Percentiles rank a stretch among this genome's conserved stretches.
Conservation (phyloP, 495 filamentous ascomycete genomes). For the Talaromyces adpressus region DNA sequence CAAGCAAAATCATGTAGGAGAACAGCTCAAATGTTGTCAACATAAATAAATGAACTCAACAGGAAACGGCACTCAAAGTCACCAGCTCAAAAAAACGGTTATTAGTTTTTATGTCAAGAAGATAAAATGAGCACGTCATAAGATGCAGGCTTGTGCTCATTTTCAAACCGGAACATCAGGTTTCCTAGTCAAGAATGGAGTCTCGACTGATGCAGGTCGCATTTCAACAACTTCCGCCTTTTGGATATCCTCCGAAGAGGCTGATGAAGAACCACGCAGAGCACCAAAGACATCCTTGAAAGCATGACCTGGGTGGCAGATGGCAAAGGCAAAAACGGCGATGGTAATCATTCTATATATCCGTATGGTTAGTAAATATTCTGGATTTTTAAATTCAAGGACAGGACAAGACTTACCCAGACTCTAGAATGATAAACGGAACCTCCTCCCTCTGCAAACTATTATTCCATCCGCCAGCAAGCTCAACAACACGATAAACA, state of each 20-base stretch:
- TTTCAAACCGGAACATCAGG: background rate
- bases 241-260: background rate
- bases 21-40: no score
- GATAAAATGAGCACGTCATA: background rate
- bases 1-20: background rate
- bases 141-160: background rate
- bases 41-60: background rate
- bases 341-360: background rate
- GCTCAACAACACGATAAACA: slow-evolving; percentile 58
- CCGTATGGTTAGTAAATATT: background rate
- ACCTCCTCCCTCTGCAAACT: slow-evolving; percentile 50
- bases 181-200: background rate
- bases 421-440: slow-evolving; percentile 61
- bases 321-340: background rate
- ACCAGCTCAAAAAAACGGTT: background rate
- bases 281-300: background rate
- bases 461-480: slow-evolving; percentile 51
- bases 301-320: background rate
- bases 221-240: background rate
- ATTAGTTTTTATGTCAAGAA: background rate
- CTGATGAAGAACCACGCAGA: background rate
- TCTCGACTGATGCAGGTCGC: background rate
- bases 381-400: background rate
- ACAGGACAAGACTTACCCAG: background rate
- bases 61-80: background rate